Evolutionary conservation across 2,329 filamentous ascomycete genomes (phyloP), one percentile per base, ranked within the genome.

Genomic region (Aspergillus vadensis): DNA sequence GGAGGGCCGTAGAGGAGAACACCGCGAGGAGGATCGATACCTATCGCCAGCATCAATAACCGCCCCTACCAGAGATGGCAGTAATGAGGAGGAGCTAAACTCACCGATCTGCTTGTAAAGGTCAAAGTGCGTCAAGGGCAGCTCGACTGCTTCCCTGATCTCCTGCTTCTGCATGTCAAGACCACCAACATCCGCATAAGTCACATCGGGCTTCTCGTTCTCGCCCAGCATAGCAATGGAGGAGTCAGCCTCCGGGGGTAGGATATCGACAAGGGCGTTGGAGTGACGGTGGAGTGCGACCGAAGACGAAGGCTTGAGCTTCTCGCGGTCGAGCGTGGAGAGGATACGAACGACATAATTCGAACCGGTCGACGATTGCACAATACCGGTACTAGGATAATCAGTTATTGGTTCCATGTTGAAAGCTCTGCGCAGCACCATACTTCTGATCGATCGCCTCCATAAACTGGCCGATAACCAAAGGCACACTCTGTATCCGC

Each of bases 111-210:
- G 95, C 81, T 93, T 96, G 85, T 99, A 99, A 39, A 98, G 89
- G 78, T 98, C 94, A 77, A 98, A 98, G 78, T 98, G 95, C 64
- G 94, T 97, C 70, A 99, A 84, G 36, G 95, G 95, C 66, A 99
- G 84, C 83, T 99, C 95, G 57, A 99, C 95, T 10, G 95, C 95
- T 81, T 99, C 95, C 67, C 95, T 87, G 67, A 99, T 99, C 80
- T 99, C 95, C 81, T 99, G 95, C 83, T 99, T 99, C 81, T 99
- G 95, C 95, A 99, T 99, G 73, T 99, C 95, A 67, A 98, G 81
- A 52, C 95, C 95, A 82, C 95, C 95, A 63, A 99, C 95, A 77
- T 99, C 95, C 64, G 93, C 94, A 72, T 99, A 99, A 47, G 93
- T 96, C 62, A 99, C 91, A 77, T 99, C 95, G 36, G 95, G 95